Base-by-base conservation (phyloP, 768 basidiomycete genomes). In the Hysterangium stoloniferum region DNA sequence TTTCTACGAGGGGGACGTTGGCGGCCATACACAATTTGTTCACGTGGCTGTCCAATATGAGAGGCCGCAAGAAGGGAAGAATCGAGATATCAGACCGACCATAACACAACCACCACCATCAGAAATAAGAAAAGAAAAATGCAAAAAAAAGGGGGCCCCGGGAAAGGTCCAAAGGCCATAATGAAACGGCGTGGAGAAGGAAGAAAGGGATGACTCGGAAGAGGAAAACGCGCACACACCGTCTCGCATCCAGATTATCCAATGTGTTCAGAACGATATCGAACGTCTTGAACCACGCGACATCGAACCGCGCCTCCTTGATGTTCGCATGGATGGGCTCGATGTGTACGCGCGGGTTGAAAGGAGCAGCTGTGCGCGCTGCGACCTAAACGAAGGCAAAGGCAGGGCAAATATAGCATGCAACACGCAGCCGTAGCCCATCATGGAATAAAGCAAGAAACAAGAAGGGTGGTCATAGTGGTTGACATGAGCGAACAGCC, bases 11-110 rank as follows among this genome's bases (percentile, higher is more conserved):
- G 0, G 94, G 94, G 0, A 95, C 78, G 47, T 77, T 74, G 4
- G 87, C 89, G 1, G 95, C 92, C 74, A 96, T 86, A 64, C 96
- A 98, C 84, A 99, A 93, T 62, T 85, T 86, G 71, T 98, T 98
- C 43, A 98, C 93, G 62, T 98, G 95, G 62, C 91, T 71, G 41
- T 93, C n/a, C n/a, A n/a, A n/a, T n/a, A n/a, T n/a, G n/a, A n/a
- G n/a, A n/a, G n/a, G n/a, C n/a, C n/a, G n/a, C n/a, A n/a, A n/a
- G n/a, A n/a, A n/a, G n/a, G n/a, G n/a, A n/a, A n/a, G n/a, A n/a
- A n/a, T n/a, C n/a, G n/a, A n/a, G n/a, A n/a, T n/a, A n/a, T n/a
- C n/a, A n/a, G n/a, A n/a, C n/a, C n/a, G n/a, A n/a, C n/a, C n/a
- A n/a, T n/a, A n/a, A n/a, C n/a, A n/a, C n/a, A n/a, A n/a, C n/a